A percentile compares a stretch with the other conserved stretches of the same genome.
Evolutionary conservation across 805 yeast species (phyloP).

Genomic region (Kuraishia floccosa): DNA sequence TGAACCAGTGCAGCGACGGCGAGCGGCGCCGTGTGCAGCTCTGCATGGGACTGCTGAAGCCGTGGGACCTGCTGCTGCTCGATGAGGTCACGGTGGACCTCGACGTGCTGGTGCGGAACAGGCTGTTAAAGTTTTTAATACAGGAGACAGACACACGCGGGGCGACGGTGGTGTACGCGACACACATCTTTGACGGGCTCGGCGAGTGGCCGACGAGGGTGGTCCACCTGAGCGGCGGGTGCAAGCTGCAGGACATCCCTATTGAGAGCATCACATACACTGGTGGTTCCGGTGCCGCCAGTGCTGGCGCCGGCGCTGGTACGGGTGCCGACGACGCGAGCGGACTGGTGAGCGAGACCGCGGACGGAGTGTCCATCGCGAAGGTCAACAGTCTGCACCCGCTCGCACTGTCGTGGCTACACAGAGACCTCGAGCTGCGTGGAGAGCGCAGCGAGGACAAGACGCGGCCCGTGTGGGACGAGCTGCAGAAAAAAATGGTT

Average conservation of each 20-base stretch:
- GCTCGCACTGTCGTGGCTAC: constrained; percentile 58
- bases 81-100: constrained; percentile 97
- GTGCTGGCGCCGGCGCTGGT: constrained; percentile 9
- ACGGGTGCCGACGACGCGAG: not conserved
- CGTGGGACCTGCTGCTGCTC: constrained; percentile 79
- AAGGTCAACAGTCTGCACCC: constrained; percentile 55
- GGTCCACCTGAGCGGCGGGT: constrained; percentile 67
- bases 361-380: constrained; percentile 20
- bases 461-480: constrained; percentile 42
- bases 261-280: constrained; percentile 18
- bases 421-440: constrained; percentile 35
- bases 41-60: constrained; percentile 84
- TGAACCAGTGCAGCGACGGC: constrained; percentile 89
- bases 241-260: constrained; percentile 24
- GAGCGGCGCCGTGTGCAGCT: constrained; percentile 91
- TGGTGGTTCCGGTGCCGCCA: constrained; percentile 6
- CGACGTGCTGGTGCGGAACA: constrained; percentile 81
- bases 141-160: constrained; percentile 61
- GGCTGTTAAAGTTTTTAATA: constrained; percentile 58
- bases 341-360: constrained; percentile 8
- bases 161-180: constrained; percentile 82
- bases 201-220: constrained; percentile 84
- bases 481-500: constrained; percentile 28
- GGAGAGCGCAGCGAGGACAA: constrained; percentile 41
- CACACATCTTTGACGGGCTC: constrained; percentile 94